phyloP scores from a whole-genome alignment of 257 asterid species.

The Plantago ovata region DNA sequence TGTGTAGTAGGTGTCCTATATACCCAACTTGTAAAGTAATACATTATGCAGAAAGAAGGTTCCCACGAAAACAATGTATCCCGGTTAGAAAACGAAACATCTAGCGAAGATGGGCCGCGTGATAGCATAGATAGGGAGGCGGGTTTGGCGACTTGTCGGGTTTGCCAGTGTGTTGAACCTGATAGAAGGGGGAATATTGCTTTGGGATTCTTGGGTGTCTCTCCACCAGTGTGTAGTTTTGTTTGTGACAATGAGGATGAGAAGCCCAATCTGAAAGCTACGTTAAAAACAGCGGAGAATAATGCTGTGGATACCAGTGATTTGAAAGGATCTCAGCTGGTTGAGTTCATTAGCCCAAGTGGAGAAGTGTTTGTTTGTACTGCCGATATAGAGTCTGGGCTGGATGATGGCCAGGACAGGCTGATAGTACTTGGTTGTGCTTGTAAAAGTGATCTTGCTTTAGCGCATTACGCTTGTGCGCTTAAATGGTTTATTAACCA shows the following conservation, averaged over 20 bases:
- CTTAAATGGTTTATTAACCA: conserved; percentile 91
- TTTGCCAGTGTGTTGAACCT: conserved; percentile 80
- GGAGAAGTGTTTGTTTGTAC: conserved; percentile 85
- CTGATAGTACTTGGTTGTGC: conserved; percentile 80
- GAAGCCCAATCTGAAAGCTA: conserved; percentile 31
- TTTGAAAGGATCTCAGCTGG: conserved; percentile 48
- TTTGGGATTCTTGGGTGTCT: conserved; percentile 63
- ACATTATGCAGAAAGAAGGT: conserved; percentile 44
- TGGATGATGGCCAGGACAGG: conserved; percentile 51
- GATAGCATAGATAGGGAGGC: conserved; percentile 48
- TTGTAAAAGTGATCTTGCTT: conserved; percentile 84
- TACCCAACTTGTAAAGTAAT: conserved; percentile 20
- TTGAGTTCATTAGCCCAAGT: conserved; percentile 75
- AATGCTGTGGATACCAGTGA: conserved; percentile 23
- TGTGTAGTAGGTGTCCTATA: conserved; percentile 10
- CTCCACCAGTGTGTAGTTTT: conserved; percentile 42
- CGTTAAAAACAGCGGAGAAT: conserved; percentile 33
- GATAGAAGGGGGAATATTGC: conserved; percentile 76
- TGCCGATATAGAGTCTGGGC: conserved; percentile 65
- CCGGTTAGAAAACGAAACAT: conserved; percentile 33
- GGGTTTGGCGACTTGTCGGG: conserved; percentile 64
- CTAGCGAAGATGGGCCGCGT: conserved; percentile 34
- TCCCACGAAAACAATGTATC: conserved; percentile 32
- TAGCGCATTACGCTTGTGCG: conserved; percentile 88
- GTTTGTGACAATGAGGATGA: conserved; percentile 30